phyloP scores from a whole-genome alignment of 345 rosid genomes.

The Abelmoschus esculentus region DNA sequence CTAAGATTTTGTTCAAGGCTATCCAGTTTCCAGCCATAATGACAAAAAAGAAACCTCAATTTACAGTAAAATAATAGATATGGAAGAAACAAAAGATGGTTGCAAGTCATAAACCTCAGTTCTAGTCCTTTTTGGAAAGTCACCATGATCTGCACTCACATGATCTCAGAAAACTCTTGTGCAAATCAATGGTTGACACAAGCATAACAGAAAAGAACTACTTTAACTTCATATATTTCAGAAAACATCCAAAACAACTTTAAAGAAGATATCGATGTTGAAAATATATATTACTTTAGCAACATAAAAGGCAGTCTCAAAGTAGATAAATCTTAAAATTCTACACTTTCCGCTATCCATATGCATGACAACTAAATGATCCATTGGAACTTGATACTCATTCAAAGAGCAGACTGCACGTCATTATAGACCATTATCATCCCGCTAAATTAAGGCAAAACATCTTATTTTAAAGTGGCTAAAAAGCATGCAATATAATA shows the following conservation, averaged over 20 bases:
- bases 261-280: slow-evolving; percentile 10
- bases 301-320: slow-evolving; percentile 9
- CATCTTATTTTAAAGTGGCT: slow-evolving; percentile 5
- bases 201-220: background rate
- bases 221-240: background rate
- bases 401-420: slow-evolving; percentile 20
- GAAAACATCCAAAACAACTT: slow-evolving; percentile 8
- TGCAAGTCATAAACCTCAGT: background rate
- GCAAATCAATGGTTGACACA: background rate
- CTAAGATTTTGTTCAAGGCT: slow-evolving; percentile 11
- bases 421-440: slow-evolving; percentile 13
- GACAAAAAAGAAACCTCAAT: slow-evolving; percentile 12
- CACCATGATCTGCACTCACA: slow-evolving; percentile 7
- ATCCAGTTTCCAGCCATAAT: slow-evolving; percentile 1
- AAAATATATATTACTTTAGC: slow-evolving; percentile 8
- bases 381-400: slow-evolving; percentile 43
- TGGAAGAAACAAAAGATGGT: slow-evolving; percentile 3
- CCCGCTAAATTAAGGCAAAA: slow-evolving; percentile 4
- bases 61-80: background rate
- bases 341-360: slow-evolving; percentile 5
- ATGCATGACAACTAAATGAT: slow-evolving; percentile 9
- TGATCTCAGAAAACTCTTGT: background rate
- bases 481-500: slow-evolving; percentile 5
- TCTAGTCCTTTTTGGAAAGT: slow-evolving; percentile 10
- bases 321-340: slow-evolving; percentile 24